phyloP scores from a whole-genome alignment of 352 stramenopile species.

The Stramenopiles sp. region DNA sequence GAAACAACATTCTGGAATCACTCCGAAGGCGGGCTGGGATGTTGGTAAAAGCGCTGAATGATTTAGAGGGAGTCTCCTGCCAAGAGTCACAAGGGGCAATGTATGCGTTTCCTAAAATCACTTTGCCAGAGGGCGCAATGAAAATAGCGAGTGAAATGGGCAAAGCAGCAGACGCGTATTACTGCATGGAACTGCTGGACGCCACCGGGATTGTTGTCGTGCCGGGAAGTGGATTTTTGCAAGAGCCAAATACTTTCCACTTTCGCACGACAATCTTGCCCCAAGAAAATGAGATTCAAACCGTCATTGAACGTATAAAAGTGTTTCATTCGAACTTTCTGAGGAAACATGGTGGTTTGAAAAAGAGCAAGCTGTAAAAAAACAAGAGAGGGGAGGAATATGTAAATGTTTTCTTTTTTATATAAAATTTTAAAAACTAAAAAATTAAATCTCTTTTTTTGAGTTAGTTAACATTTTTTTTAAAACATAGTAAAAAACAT shows the following conservation, averaged over 20 bases:
- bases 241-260: conserved; percentile 84
- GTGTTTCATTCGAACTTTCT: conserved; percentile 89
- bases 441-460: too few species aligned
- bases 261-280: conserved; percentile 96
- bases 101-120: conserved; percentile 92
- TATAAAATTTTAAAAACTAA: too few species aligned
- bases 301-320: conserved; percentile 76
- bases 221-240: conserved; percentile 86
- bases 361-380: neutral
- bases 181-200: conserved; percentile 87
- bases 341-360: conserved; percentile 42
- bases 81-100: conserved; percentile 87
- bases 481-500: too few species aligned
- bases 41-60: conserved; percentile 76
- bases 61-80: conserved; percentile 85
- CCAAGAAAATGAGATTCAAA: conserved; percentile 77
- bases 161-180: conserved; percentile 77
- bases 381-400: neutral
- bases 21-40: conserved; percentile 77
- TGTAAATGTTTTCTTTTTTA: too few species aligned
- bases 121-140: conserved; percentile 58
- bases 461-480: too few species aligned
- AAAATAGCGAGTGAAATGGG: conserved; percentile 40
- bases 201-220: conserved; percentile 91
- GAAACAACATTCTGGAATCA: conserved; percentile 64